These are phyloP conservation scores for Coemansia sp. DNA, from an alignment of 192 early-diverging fungal genomes.

Conservation along the genomic window DNA sequence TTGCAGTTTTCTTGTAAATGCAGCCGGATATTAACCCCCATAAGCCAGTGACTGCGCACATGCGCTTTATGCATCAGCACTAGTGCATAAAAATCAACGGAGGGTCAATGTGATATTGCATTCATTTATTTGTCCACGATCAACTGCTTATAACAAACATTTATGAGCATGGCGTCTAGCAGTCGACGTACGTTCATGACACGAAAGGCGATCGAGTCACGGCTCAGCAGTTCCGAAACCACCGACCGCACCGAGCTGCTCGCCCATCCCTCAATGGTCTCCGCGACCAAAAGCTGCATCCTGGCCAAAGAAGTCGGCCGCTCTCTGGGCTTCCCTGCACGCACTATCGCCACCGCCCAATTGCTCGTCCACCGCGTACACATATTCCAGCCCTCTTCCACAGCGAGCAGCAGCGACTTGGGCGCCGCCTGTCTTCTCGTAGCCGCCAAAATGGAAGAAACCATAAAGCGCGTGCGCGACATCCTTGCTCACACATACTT, in stretches of 20 bases:
- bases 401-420: slow-evolving; percentile 35
- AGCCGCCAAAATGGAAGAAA: slow-evolving; percentile 84
- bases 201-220: slow-evolving; percentile 14
- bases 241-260: neutral
- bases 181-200: slow-evolving; percentile 6
- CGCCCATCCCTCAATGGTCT: slow-evolving; percentile 32
- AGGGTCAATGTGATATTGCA: neutral
- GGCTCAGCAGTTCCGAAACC: slow-evolving; percentile 4
- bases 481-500: slow-evolving; percentile 64
- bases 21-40: neutral
- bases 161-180: neutral
- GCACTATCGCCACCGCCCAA: slow-evolving; percentile 45
- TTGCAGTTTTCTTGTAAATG: neutral
- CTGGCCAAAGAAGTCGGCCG: slow-evolving; percentile 38
- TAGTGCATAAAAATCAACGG: neutral
- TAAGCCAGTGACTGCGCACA: neutral
- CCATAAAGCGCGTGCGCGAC: slow-evolving; percentile 78
- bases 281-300: slow-evolving; percentile 39
- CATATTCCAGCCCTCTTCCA: slow-evolving; percentile 21
- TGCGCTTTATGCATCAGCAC: neutral
- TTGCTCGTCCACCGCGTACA: slow-evolving; percentile 45
- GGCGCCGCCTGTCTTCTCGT: slow-evolving; percentile 72
- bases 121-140: too few species aligned
- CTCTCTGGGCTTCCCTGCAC: slow-evolving; percentile 37
- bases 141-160: neutral